Conservation (phyloP, 208 protist species). For the Vickermania ingenoplastis region DNA sequence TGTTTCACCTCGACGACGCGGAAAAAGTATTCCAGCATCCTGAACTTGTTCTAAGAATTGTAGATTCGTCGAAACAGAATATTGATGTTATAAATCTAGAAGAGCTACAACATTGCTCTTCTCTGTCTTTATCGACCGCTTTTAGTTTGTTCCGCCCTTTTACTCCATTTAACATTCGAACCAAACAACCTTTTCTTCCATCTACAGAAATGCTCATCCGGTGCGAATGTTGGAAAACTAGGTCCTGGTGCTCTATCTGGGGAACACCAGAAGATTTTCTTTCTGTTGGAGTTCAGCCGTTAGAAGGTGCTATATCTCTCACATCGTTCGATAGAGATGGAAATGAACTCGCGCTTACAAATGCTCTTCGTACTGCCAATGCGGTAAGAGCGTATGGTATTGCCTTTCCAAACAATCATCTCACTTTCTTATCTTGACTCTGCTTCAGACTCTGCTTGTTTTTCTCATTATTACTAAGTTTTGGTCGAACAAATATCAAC, state of each 20-base stretch:
- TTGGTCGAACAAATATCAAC: no score
- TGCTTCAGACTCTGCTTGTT: neutral
- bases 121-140: neutral
- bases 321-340: constrained; percentile 39
- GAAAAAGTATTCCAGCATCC: no score
- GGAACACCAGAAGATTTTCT: constrained; percentile 41
- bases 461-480: no score
- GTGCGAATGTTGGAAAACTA: constrained; percentile 17
- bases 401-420: constrained; percentile 30
- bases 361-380: constrained; percentile 30
- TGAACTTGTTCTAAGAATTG: no score
- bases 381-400: constrained; percentile 18
- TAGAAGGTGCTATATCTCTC: constrained; percentile 41
- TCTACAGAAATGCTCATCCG: constrained; percentile 29
- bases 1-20: no score
- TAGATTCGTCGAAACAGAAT: no score
- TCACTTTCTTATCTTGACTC: constrained; percentile 2
- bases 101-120: no score
- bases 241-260: constrained; percentile 66
- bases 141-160: constrained; percentile 31
- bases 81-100: no score
- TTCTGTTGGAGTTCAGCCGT: constrained; percentile 12
- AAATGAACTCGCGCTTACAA: constrained; percentile 37
- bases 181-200: constrained; percentile 14
- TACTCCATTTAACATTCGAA: constrained; percentile 38